Base-by-base conservation (phyloP, 192 early-diverging fungal genomes). In the Chytriomyces sp. region DNA sequence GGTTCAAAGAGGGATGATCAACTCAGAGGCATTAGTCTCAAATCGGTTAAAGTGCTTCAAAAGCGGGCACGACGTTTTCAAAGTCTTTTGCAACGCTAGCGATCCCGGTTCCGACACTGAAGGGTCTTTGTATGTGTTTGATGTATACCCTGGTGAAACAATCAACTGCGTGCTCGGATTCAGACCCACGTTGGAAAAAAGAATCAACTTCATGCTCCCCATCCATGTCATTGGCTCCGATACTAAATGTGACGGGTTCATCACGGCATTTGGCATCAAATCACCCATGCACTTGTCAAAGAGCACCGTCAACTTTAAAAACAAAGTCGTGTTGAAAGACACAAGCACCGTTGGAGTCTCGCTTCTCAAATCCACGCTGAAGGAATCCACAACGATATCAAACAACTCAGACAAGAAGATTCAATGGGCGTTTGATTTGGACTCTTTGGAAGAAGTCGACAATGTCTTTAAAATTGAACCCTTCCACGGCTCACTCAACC, bases 391-490 rank as follows among this genome's bases (percentile, higher is more conserved):
- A 23, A 67, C n/a, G 6, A 69, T 86, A n/a, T 79, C 74, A 6
- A 86, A 85, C 64, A 73, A 75, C 11, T 76, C 64, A 5, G 72
- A 78, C 23, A 16, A 46, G 26, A 18, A 59, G 16, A 79, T 84
- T 50, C 74, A 79, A 48, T 86, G 85, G 85, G 81, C 79, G 46
- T 82, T 86, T 72, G 85, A 86, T 72, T 8, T 80, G 24, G 79
- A 83, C 20, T 69, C 75, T 6, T 61, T 83, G 16, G 81, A 82
- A 44, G 80, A 82, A 10, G 67, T 69, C 18, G 80, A 79, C 28
- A 76, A 82, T 61, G 73, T 83, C 59, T 88, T 88, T 63, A 76
- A 77, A 61, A 48, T 85, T 18, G 84, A 88, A 13, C 84, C 87
- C 5, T 78, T 75, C 67, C 69, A 80, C 24, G 82, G 77, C 18